phyloP scores from a whole-genome alignment of 192 early-diverging fungal genomes.

The Coemansia biformis region DNA sequence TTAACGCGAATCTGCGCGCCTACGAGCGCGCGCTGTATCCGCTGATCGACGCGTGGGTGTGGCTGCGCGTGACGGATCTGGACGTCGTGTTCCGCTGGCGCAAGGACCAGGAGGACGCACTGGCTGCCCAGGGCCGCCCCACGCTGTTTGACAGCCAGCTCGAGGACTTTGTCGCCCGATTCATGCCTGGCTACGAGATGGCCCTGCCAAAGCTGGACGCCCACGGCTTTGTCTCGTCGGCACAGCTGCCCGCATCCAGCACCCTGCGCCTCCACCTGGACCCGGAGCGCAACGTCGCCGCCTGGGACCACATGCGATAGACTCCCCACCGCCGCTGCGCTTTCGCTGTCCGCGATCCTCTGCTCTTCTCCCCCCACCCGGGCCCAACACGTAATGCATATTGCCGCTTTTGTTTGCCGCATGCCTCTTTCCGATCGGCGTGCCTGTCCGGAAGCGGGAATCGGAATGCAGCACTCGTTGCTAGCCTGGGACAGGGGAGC shows the following conservation, averaged over 20 bases:
- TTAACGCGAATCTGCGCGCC: constrained; percentile 25
- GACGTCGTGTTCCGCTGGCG: constrained; percentile 79
- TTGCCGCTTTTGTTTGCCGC: too few relatives aligned
- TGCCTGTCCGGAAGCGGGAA: too few relatives aligned
- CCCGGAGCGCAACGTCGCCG: constrained; percentile 32
- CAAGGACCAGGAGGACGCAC: constrained; percentile 72
- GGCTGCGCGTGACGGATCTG: constrained; percentile 57
- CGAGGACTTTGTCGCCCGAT: constrained; percentile 75
- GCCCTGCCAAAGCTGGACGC: constrained; percentile 31
- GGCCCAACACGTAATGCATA: too few relatives aligned
- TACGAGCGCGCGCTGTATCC: constrained; percentile 62
- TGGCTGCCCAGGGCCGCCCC: constrained; percentile 33
- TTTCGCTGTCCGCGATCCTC: too few relatives aligned
- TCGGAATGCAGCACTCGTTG: too few relatives aligned
- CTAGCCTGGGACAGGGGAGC: too few relatives aligned
- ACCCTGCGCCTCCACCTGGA: constrained; percentile 46
- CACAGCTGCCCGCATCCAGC: constrained; percentile 10
- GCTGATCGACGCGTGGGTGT: constrained; percentile 73
- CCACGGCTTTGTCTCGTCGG: constrained; percentile 34
- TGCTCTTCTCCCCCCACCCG: too few relatives aligned
- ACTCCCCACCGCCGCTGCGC: too few relatives aligned
- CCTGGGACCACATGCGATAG: constrained; percentile 31
- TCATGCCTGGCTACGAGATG: constrained; percentile 78
- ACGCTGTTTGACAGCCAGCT: constrained; percentile 72
- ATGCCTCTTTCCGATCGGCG: too few relatives aligned